Base-by-base conservation (phyloP, 352 stramenopile species). In the Globisporangium viniferum region DNA sequence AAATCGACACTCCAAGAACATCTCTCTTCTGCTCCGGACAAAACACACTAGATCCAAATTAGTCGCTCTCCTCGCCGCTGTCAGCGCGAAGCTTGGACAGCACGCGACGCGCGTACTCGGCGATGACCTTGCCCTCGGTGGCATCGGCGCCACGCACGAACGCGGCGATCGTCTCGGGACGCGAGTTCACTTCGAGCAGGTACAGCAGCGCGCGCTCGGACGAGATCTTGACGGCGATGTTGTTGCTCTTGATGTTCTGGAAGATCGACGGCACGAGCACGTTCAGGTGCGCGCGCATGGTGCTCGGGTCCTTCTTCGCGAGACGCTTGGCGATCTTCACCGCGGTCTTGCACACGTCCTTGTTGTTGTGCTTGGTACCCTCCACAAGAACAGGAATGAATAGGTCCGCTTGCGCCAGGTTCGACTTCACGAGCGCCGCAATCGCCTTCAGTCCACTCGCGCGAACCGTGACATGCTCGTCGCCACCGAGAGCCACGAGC, bases 161-260 rank as follows among this genome's bases (percentile, higher is more conserved):
- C 55, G 90, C 81, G 22, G 77, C 67, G 39, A 93, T 77, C n/a
- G 89, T 94, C 64, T 93, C 87, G 0, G 90, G 83, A 2, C 88
- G 87, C 49, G 86, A 80, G 57, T 94, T 84, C 55, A 96, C 84
- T 59, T 97, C 87, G 22, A 97, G 79, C 73, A 97, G 55, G 62
- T 97, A 95, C 27, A 97, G 70, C 69, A 97, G 73, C 58, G 89
- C 84, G 36, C 90, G 84, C 67, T 97, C 90, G 44, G 89, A 89
- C 14, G 84, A 82, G 59, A 96, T 70, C 79, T 97, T 97, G 59
- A 95, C 88, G 0, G 85, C 82, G 62, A 97, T 83, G 72, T 97
- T 95, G 71, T 89, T 89, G 77, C 89, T 91, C 80, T 95, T 95
- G 75, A 97, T 93, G 46, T 90, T 77, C 71, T 82, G 73, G 66